Conservation (phyloP, 495 filamentous ascomycete species). For the Platismatia glauca region DNA sequence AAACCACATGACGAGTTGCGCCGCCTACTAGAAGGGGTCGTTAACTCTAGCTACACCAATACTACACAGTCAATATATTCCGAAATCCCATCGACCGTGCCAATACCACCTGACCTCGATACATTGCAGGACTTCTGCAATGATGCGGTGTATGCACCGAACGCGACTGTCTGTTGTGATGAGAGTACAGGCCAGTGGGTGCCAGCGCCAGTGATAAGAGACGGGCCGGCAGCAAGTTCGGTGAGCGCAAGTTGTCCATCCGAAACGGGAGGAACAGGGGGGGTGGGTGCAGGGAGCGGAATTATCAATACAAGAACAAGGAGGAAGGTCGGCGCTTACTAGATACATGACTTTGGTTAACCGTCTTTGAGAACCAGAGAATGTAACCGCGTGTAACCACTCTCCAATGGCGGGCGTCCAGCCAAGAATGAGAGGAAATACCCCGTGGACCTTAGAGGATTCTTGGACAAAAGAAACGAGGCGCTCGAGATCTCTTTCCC, state of each 20-base stretch:
- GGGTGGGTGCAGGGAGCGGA: neutral
- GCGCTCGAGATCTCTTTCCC: too few relatives aligned
- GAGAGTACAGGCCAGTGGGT: constrained; percentile 3
- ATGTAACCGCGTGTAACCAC: neutral
- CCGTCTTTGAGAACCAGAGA: neutral
- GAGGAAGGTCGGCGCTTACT: neutral
- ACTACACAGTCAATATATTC: neutral
- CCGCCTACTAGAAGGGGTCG: neutral
- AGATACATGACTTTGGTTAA: neutral
- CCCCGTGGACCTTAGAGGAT: too few relatives aligned
- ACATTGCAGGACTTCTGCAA: neutral
- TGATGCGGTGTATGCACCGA: neutral
- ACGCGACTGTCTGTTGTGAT: constrained; percentile 5
- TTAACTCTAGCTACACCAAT: neutral
- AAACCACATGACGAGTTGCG: neutral
- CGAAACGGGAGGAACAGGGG: neutral
- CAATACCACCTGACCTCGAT: neutral
- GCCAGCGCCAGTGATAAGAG: constrained; percentile 4
- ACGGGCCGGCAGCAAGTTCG: neutral
- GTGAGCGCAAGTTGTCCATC: neutral
- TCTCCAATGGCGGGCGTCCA: neutral
- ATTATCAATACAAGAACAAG: neutral
- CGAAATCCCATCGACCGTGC: neutral
- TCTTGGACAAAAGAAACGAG: too few relatives aligned
- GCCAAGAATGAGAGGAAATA: too few relatives aligned